Evolutionary conservation across 805 yeast species (phyloP), one percentile per base, ranked within the genome.

Genomic region (Tetrapisispora taiwanensis): DNA sequence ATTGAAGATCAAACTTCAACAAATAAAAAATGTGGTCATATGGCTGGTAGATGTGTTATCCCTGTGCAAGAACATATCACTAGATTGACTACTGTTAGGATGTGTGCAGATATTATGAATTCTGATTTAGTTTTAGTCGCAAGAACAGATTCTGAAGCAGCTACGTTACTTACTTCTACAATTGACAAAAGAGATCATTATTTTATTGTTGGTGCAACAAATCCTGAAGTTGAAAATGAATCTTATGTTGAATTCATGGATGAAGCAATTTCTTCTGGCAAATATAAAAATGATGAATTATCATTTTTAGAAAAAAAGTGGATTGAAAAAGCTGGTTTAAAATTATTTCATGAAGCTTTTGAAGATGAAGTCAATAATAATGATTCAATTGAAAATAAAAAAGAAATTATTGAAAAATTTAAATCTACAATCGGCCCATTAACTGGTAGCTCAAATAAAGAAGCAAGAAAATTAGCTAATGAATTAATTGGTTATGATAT

Each of bases 1-100:
- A 88, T 90, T 64, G 98, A 90, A 72, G 97, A 90, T 69, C 97
- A 90, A 75, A 96, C 97, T 44, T 95, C 97, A 44, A 96, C 97
- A 58, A 90, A 97, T 58, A 90, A 90, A 69, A 90, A 90, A 72
- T 90, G 97, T 72, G 97, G 97, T 49, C 97, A 90, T 70, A 90
- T 90, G 97, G 97, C 95, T 53, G 97, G 97, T 58, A 87, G 92
- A 69, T 97, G 92, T 43, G 78, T 90, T 55, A 96, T 90, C 50
- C 97, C 97, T 51, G 92, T 88, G 48, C 96, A 88, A 70, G 97
- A 90, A 72, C 97, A 90, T 70, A 85, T 90, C 68, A 88, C 86
- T 72, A 79, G 97, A 66, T 74, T 90, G 64, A 81, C 87, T 52
- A 94, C 97, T 41, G 85, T 90, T 59, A 82, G 97, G 68, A 87